These are phyloP conservation scores for Ophiocordyceps australis DNA, from an alignment of 2,329 filamentous ascomycete genomes.

Conservation along the genomic window DNA sequence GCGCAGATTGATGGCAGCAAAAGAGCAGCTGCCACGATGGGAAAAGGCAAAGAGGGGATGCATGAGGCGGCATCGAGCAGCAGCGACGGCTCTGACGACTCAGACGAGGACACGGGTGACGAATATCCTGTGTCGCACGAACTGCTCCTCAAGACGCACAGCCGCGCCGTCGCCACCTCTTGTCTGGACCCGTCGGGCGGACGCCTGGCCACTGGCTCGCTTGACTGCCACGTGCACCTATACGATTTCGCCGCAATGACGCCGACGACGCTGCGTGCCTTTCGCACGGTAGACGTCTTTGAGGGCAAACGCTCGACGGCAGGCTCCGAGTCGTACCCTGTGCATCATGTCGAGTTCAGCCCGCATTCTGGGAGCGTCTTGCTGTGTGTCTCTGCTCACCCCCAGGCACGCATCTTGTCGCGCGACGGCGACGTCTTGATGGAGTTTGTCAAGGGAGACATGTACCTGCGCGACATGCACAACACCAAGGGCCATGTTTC, in stretches of 20 bases:
- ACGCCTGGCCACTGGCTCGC: slow-evolving; percentile 75
- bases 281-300: slow-evolving; percentile 81
- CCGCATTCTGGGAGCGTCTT: slow-evolving; percentile 63
- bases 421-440: slow-evolving; percentile 74
- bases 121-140: slow-evolving; percentile 89
- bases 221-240: slow-evolving; percentile 79
- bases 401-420: slow-evolving; percentile 77
- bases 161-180: slow-evolving; percentile 67
- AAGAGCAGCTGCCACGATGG: slow-evolving; percentile 22
- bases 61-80: no score
- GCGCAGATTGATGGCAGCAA: slow-evolving; percentile 69
- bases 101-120: slow-evolving; percentile 55
- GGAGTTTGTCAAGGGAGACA: slow-evolving; percentile 93
- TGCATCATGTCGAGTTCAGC: slow-evolving; percentile 78
- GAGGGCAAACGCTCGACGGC: slow-evolving; percentile 50
- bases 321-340: slow-evolving; percentile 66
- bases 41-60: slow-evolving; percentile 14
- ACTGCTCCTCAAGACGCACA: slow-evolving; percentile 81
- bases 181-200: slow-evolving; percentile 74
- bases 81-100: slow-evolving; percentile 27
- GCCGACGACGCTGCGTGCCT: slow-evolving; percentile 80
- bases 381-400: slow-evolving; percentile 73
- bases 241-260: slow-evolving; percentile 96
- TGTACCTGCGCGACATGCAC: slow-evolving; percentile 95
- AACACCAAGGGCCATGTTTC: slow-evolving; percentile 95